Percentiles rank a stretch among this genome's conserved stretches.
These are phyloP conservation scores for Triticum timopheevii DNA, from an alignment of 176 grass and related monocot species.

Conservation along the genomic window DNA sequence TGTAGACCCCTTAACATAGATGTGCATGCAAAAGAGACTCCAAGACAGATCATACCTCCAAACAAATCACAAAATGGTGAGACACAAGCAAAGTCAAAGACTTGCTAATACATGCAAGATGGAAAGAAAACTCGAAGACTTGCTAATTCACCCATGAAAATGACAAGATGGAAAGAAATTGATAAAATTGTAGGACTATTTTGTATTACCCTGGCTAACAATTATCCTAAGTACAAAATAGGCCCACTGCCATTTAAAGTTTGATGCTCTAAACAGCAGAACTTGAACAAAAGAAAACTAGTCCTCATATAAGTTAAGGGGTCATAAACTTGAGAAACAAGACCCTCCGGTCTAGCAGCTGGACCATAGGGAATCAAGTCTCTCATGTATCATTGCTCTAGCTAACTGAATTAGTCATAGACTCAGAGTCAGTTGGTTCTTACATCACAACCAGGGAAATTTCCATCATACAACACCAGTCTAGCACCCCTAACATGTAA, in stretches of 20 bases:
- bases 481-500: background rate
- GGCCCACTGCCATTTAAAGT: background rate
- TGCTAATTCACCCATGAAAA: no score
- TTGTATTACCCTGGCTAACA: background rate
- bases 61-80: background rate
- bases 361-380: background rate
- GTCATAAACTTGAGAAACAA: slow-evolving; percentile 3
- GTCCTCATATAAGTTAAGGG: no score
- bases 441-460: background rate
- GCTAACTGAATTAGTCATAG: background rate
- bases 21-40: background rate
- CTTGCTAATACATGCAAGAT: background rate
- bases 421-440: background rate
- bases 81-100: background rate
- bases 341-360: background rate
- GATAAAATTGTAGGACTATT: background rate
- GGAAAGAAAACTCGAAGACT: no score
- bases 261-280: background rate
- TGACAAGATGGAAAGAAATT: background rate
- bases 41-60: background rate
- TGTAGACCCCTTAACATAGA: background rate
- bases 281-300: background rate
- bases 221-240: background rate
- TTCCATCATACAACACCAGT: background rate
- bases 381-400: background rate